Evolutionary conservation across 441 rosid species (phyloP).

Genomic region (Adansonia gregorii): DNA sequence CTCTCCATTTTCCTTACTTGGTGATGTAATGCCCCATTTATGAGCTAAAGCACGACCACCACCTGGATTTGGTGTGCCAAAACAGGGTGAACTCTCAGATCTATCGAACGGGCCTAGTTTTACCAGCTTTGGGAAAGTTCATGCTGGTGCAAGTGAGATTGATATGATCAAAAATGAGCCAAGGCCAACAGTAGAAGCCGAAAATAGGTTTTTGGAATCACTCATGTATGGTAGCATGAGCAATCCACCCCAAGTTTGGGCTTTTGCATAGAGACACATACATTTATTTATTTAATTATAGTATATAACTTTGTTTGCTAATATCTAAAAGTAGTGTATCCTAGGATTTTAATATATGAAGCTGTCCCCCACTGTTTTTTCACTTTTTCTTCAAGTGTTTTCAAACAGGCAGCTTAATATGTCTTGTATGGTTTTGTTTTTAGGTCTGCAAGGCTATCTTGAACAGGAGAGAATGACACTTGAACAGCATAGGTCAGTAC

Average conservation of each 20-base stretch:
- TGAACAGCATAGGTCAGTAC: slow-evolving; percentile 70
- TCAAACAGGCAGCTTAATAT: not conserved
- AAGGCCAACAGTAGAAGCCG: slow-evolving; percentile 37
- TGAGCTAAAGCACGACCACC: slow-evolving; percentile 96
- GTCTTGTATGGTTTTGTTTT: slow-evolving; percentile 33
- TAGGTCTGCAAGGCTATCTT: slow-evolving; percentile 72
- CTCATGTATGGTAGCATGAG: slow-evolving; percentile 69
- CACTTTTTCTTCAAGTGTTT: not conserved
- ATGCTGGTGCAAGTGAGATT: slow-evolving; percentile 51
- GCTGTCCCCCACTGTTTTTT: not conserved
- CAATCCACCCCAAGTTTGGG: slow-evolving; percentile 68
- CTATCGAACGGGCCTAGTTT: slow-evolving; percentile 49
- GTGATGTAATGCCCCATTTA: slow-evolving; percentile 98
- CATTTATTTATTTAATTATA: slow-evolving; percentile 6
- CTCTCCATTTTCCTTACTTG: slow-evolving; percentile 72
- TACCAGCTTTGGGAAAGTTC: slow-evolving; percentile 53
- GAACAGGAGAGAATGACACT: slow-evolving; percentile 57
- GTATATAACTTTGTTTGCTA: not conserved
- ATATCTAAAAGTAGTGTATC: not conserved
- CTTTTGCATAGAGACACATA: not conserved
- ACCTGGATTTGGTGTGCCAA: slow-evolving; percentile 80
- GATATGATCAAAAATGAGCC: slow-evolving; percentile 61
- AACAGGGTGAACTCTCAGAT: slow-evolving; percentile 66
- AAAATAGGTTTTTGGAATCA: slow-evolving; percentile 61
- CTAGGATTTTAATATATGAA: not conserved